Evolutionary conservation across 2,329 filamentous ascomycete species (phyloP).

Genomic region (Xylaria sp.): DNA sequence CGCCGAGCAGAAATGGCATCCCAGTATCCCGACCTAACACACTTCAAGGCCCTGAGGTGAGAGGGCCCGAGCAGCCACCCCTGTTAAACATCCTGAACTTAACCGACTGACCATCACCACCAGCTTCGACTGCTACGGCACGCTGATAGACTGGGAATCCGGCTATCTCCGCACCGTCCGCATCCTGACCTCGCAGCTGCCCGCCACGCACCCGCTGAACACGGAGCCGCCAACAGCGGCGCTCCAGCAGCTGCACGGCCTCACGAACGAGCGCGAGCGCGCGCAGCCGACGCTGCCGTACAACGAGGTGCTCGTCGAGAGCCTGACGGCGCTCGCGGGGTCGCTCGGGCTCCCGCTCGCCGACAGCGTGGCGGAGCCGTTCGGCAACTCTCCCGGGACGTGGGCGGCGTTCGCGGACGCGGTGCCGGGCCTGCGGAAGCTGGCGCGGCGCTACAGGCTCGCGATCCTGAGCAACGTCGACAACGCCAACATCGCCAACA

Average conservation of each 20-base stretch:
- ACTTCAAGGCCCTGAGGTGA: constrained; percentile 36
- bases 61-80: background rate
- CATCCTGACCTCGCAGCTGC: constrained; percentile 46
- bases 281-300: constrained; percentile 62
- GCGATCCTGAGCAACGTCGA: constrained; percentile 58
- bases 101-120: background rate
- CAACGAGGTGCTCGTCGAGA: constrained; percentile 56
- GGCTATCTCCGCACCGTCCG: constrained; percentile 60
- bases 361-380: constrained; percentile 46
- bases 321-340: constrained; percentile 50
- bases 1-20: constrained; percentile 32
- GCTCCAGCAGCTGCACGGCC: constrained; percentile 47
- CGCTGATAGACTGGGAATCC: constrained; percentile 77
- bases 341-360: constrained; percentile 44
- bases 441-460: constrained; percentile 58
- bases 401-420: constrained; percentile 65
- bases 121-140: constrained; percentile 80
- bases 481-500: constrained; percentile 37
- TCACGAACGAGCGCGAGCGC: constrained; percentile 53
- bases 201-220: constrained; percentile 39
- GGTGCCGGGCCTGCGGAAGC: constrained; percentile 51
- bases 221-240: constrained; percentile 44
- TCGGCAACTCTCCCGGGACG: constrained; percentile 53
- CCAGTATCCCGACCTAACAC: constrained; percentile 31
- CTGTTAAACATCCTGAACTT: background rate